A percentile compares a stretch with the other conserved stretches of the same genome.
Conservation (phyloP, 2,329 filamentous ascomycete species). For the Stemphylium vesicarium region DNA sequence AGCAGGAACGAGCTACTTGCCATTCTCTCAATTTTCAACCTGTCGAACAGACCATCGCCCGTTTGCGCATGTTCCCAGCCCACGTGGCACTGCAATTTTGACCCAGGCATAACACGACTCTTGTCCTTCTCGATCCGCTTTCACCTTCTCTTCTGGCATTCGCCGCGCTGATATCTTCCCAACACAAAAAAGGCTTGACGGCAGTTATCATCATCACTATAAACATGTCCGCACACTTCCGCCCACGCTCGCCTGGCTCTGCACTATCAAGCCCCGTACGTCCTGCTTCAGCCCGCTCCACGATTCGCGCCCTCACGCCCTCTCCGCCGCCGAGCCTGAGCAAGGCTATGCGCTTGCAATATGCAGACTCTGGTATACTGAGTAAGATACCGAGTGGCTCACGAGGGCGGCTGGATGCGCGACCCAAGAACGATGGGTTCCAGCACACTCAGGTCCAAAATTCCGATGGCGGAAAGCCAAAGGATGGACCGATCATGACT, state of each 20-base stretch:
- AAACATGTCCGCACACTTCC: conserved; percentile 10
- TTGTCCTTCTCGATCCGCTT: too few relatives aligned
- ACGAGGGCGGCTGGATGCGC: not conserved
- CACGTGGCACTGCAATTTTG: too few relatives aligned
- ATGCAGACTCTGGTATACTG: conserved; percentile 6
- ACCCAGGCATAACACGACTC: too few relatives aligned
- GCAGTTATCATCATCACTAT: not conserved
- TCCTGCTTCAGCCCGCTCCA: conserved; percentile 32
- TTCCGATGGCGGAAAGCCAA: not conserved
- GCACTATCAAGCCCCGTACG: conserved; percentile 9
- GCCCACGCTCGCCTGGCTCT: conserved; percentile 17
- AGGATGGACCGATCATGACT: not conserved
- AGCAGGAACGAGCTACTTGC: too few relatives aligned
- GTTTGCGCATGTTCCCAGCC: too few relatives aligned
- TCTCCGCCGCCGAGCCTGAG: conserved; percentile 28
- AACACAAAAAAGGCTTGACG: not conserved
- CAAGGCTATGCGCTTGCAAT: conserved; percentile 10
- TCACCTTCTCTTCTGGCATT: too few relatives aligned
- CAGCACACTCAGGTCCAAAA: not conserved
- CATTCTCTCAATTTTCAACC: too few relatives aligned
- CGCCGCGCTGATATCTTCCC: too few relatives aligned
- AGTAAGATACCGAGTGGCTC: too few relatives aligned
- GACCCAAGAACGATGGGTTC: not conserved
- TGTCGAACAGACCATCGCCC: too few relatives aligned
- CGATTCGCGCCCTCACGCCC: conserved; percentile 38